These are phyloP conservation scores for Ophiostoma ulmi DNA, from an alignment of 2,329 filamentous ascomycete genomes.

Conservation along the genomic window DNA sequence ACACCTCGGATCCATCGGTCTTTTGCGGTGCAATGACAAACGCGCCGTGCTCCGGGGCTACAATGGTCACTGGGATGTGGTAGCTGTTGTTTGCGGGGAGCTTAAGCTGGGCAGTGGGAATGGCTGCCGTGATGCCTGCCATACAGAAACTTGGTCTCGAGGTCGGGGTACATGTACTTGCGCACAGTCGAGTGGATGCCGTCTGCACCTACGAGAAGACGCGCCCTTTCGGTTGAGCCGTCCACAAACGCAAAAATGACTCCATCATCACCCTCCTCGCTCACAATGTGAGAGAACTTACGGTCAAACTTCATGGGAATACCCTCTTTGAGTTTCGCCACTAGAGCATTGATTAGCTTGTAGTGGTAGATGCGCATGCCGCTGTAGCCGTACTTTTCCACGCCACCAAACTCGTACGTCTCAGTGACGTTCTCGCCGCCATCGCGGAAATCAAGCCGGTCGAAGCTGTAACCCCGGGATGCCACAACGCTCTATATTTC, in stretches of 20 bases:
- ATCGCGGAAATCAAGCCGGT: neutral
- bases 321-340: neutral
- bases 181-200: neutral
- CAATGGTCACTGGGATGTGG: neutral
- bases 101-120: neutral
- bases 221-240: neutral
- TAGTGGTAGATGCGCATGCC: conserved; percentile 5
- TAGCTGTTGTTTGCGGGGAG: neutral
- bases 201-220: neutral
- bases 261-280: neutral
- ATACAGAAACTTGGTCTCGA: neutral
- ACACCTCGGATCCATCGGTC: neutral
- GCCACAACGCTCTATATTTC: neutral
- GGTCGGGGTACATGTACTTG: neutral
- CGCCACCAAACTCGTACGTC: conserved; percentile 1
- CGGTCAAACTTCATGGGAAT: neutral
- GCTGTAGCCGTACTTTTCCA: neutral
- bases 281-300: neutral
- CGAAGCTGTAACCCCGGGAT: neutral
- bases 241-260: neutral
- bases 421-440: neutral
- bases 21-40: neutral
- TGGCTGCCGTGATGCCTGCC: neutral
- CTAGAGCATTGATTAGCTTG: neutral
- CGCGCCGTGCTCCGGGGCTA: neutral